Percentiles rank a stretch among this genome's conserved stretches.
phyloP scores from a whole-genome alignment of 441 rosid genomes.

The Metrosideros polymorpha region DNA sequence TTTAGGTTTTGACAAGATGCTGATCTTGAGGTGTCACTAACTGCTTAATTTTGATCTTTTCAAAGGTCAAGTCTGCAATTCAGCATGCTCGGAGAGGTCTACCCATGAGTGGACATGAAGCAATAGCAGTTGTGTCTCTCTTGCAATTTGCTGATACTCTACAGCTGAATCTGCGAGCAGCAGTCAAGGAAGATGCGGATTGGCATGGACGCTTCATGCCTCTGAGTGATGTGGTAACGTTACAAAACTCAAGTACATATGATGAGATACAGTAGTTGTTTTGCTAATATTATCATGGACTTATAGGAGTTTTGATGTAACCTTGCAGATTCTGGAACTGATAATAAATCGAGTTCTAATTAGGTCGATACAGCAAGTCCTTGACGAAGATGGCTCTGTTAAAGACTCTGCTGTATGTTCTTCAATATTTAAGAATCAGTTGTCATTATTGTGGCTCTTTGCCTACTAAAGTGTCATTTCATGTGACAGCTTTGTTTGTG shows the following conservation, averaged over 20 bases:
- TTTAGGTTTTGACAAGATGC: not conserved
- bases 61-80: conserved; percentile 56
- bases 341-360: conserved; percentile 43
- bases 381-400: conserved; percentile 72
- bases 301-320: not conserved
- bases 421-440: not conserved
- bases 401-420: conserved; percentile 81
- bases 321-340: conserved; percentile 55
- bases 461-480: not conserved
- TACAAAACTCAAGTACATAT: not conserved
- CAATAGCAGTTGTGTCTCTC: conserved; percentile 50
- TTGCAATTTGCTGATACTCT: conserved; percentile 42
- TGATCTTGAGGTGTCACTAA: not conserved
- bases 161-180: conserved; percentile 65
- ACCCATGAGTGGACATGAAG: conserved; percentile 49
- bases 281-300: not conserved
- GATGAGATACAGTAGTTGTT: not conserved
- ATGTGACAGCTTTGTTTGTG: not conserved
- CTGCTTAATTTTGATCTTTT: not conserved
- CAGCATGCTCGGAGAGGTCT: conserved; percentile 35
- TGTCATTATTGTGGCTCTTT: not conserved
- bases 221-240: conserved; percentile 50
- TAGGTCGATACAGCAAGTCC: conserved; percentile 47
- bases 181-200: conserved; percentile 59
- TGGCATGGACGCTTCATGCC: conserved; percentile 70